A percentile compares a stretch with the other conserved stretches of the same genome.
Evolutionary conservation across 176 grass and related monocot genomes (phyloP).

Genomic region (Dendrocalamus sinicus): DNA sequence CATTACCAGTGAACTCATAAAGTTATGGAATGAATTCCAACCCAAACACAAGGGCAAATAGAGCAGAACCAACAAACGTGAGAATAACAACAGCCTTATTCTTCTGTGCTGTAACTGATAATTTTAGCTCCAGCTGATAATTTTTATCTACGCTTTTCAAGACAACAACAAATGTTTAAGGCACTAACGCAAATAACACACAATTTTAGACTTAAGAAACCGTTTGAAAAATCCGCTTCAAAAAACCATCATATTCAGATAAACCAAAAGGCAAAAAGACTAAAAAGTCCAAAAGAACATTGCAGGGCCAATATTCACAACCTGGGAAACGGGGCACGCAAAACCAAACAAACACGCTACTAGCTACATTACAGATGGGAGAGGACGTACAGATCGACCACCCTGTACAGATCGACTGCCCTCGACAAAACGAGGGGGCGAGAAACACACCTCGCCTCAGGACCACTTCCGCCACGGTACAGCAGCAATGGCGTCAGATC

Average conservation of each 20-base stretch:
- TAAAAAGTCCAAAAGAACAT: too few relatives aligned
- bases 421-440: conserved; percentile 36
- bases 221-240: too few relatives aligned
- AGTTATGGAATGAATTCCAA: neutral
- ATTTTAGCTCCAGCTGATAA: too few relatives aligned
- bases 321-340: conserved; percentile 50
- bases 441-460: conserved; percentile 26
- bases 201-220: too few relatives aligned
- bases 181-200: too few relatives aligned
- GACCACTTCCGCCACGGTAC: conserved; percentile 25
- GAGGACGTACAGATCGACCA: conserved; percentile 43
- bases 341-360: conserved; percentile 41
- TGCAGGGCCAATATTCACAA: conserved; percentile 63
- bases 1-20: neutral
- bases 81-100: conserved; percentile 23
- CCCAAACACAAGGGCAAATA: conserved; percentile 7
- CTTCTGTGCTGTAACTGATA: too few relatives aligned
- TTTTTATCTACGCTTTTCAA: too few relatives aligned
- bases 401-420: conserved; percentile 66
- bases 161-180: too few relatives aligned
- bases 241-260: too few relatives aligned
- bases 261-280: too few relatives aligned
- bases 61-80: conserved; percentile 32
- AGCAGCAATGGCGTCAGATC: conserved; percentile 44
- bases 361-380: conserved; percentile 47